Base-by-base conservation (phyloP, 2,329 filamentous ascomycete genomes). In the Curvularia spicifera region DNA sequence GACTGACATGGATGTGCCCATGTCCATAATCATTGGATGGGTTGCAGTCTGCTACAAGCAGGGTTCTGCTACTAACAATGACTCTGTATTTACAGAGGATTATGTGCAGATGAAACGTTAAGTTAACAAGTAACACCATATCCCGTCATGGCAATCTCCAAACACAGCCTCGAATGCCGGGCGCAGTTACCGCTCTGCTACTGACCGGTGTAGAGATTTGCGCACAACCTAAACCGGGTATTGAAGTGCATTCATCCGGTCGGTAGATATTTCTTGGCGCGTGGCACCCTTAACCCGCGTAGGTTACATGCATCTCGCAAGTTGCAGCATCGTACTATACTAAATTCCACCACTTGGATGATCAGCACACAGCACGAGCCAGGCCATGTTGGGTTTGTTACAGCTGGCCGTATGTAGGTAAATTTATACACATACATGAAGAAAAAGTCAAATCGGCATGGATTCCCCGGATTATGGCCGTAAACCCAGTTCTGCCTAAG, bases 231-330 rank as follows among this genome's bases (percentile, higher is more conserved):
- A 64, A 60, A 60, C 57, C 31, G 48, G 53, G 59, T 61, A 64
- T 70, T 69, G 57, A 61, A 50, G 56, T 59, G 55, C 59, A 71
- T 70, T 73, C 70, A 73, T 52, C 70, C 71, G 68, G 56, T 59
- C 43, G 54, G 52, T 52, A 61, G 42, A 43, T 35, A 29, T 18
- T 20, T 28, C 52, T 59, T 59, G 51, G 60, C 43, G 28, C 37
- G 33, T 7, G 10, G n/a, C 15, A 31, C 39, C 46, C 26, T 40
- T 37, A 48, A 33, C 42, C 51, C 29, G 49, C 42, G 31, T 49
- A 29, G 24, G 39, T 5, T 50, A 24, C 51, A 31, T 22, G 44
- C 18, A 20, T 47, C n/a, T 31, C 29, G 18, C 29, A 26, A 52
- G 15, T 31, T 28, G 43, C 26, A 33, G 49, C 48, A 42, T 37